Evolutionary conservation across 1,284 basidiomycete genomes (phyloP).

Genomic region (Melanopsichium pennsylvanicum): DNA sequence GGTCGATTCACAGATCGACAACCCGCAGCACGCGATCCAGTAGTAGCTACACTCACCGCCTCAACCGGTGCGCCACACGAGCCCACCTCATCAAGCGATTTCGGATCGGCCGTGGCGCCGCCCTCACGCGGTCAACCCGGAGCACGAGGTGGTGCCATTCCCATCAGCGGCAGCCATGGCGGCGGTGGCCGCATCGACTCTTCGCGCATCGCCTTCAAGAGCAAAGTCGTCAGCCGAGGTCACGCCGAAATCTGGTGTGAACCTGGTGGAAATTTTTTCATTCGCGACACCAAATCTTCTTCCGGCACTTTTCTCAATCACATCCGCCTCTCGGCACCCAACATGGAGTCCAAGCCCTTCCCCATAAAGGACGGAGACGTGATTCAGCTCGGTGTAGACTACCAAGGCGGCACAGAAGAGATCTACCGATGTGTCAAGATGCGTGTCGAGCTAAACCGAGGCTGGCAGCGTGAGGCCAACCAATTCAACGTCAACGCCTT

Average conservation of each 20-base stretch:
- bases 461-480: slow-evolving; percentile 87
- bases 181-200: slow-evolving; percentile 55
- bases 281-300: slow-evolving; percentile 88
- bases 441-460: slow-evolving; percentile 79
- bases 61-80: slow-evolving; percentile 1
- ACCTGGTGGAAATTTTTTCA: slow-evolving; percentile 75
- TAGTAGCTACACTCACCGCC: slow-evolving; percentile 5
- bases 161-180: slow-evolving; percentile 70
- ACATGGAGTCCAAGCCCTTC: slow-evolving; percentile 76
- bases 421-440: slow-evolving; percentile 99
- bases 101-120: slow-evolving; percentile 5
- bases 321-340: slow-evolving; percentile 83
- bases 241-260: slow-evolving; percentile 94
- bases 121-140: slow-evolving; percentile 37
- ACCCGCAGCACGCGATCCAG: slow-evolving; percentile 21
- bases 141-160: slow-evolving; percentile 41
- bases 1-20: slow-evolving; percentile 84
- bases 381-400: slow-evolving; percentile 94
- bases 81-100: slow-evolving; percentile 8
- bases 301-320: slow-evolving; percentile 97
- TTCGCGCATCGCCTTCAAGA: slow-evolving; percentile 81
- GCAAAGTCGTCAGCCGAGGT: slow-evolving; percentile 90
- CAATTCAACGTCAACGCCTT: slow-evolving; percentile 90
- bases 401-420: slow-evolving; percentile 96
- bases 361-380: slow-evolving; percentile 92